phyloP scores from a whole-genome alignment of 2,329 filamentous ascomycete species.

The Scolecobasidium constrictum region DNA sequence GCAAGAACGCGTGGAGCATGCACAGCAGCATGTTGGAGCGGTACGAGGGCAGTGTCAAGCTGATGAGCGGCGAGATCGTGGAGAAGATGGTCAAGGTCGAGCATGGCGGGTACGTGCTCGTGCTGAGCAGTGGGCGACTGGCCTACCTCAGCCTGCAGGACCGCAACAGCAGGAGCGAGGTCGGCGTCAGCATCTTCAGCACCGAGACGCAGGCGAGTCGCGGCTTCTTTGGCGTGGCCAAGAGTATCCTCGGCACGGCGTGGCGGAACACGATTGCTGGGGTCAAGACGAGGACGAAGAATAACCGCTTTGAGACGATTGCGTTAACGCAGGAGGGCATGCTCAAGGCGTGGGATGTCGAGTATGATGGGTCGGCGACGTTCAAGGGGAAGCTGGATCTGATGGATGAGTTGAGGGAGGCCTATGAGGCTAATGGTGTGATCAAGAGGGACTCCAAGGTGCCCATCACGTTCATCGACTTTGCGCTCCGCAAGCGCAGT shows the following conservation, averaged over 20 bases:
- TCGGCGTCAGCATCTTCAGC: conserved; percentile 68
- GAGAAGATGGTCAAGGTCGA: conserved; percentile 74
- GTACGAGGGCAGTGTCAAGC: conserved; percentile 62
- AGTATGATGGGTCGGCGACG: conserved; percentile 75
- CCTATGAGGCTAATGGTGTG: conserved; percentile 45
- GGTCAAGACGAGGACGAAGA: conserved; percentile 61
- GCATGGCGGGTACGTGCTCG: conserved; percentile 74
- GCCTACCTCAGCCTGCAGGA: conserved; percentile 82
- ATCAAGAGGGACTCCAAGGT: conserved; percentile 38
- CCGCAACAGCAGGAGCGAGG: conserved; percentile 70
- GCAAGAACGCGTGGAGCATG: conserved; percentile 71
- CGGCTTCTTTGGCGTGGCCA: conserved; percentile 73
- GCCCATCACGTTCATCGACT: conserved; percentile 67
- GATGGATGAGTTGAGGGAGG: conserved; percentile 50
- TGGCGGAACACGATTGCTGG: conserved; percentile 71
- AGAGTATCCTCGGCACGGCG: conserved; percentile 59
- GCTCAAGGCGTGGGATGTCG: conserved; percentile 78
- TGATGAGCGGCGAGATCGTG: conserved; percentile 67
- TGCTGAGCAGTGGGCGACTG: conserved; percentile 74
- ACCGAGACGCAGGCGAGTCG: conserved; percentile 45
- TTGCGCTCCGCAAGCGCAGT: conserved; percentile 49
- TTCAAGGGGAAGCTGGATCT: conserved; percentile 62
- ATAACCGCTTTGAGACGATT: conserved; percentile 77
- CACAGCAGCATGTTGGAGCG: conserved; percentile 73
- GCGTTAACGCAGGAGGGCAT: conserved; percentile 67